Conservation (phyloP, 371 early-diverging fungal genomes). For the Mortierella polycephala region DNA sequence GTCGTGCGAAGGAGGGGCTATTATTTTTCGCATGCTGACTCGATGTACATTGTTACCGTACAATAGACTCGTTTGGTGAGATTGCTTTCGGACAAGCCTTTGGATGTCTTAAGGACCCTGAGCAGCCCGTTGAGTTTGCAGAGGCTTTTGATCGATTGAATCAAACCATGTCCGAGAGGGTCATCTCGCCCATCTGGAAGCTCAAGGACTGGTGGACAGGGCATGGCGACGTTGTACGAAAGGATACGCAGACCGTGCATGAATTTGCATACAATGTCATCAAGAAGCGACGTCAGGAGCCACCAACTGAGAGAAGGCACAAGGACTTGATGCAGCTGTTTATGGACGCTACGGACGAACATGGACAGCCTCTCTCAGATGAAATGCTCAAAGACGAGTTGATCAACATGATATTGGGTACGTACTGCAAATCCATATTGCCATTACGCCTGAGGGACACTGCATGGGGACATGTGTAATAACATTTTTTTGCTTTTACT, state of each 20-base stretch:
- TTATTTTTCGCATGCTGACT: no score
- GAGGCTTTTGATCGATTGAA: slow-evolving; percentile 65
- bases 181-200: slow-evolving; percentile 53
- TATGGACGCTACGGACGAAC: slow-evolving; percentile 62
- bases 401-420: slow-evolving; percentile 63
- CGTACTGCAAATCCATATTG: background rate
- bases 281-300: slow-evolving; percentile 24
- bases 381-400: slow-evolving; percentile 70
- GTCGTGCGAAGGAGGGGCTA: no score
- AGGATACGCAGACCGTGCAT: slow-evolving; percentile 38
- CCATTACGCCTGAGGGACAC: slow-evolving; percentile 22
- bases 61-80: slow-evolving; percentile 56
- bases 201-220: slow-evolving; percentile 49
- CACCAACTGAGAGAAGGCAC: background rate
- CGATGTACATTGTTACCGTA: background rate
- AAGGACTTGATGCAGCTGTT: slow-evolving; percentile 71
- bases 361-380: slow-evolving; percentile 60
- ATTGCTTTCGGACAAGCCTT: slow-evolving; percentile 58
- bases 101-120: slow-evolving; percentile 29
- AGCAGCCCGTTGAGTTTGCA: slow-evolving; percentile 57
- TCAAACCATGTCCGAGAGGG: slow-evolving; percentile 24
- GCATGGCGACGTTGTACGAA: slow-evolving; percentile 6
- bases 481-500: background rate
- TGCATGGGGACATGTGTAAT: no score
- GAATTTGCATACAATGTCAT: slow-evolving; percentile 61